phyloP scores from a whole-genome alignment of 2,329 filamentous ascomycete genomes.

The Hymenoscyphus salicellus region DNA sequence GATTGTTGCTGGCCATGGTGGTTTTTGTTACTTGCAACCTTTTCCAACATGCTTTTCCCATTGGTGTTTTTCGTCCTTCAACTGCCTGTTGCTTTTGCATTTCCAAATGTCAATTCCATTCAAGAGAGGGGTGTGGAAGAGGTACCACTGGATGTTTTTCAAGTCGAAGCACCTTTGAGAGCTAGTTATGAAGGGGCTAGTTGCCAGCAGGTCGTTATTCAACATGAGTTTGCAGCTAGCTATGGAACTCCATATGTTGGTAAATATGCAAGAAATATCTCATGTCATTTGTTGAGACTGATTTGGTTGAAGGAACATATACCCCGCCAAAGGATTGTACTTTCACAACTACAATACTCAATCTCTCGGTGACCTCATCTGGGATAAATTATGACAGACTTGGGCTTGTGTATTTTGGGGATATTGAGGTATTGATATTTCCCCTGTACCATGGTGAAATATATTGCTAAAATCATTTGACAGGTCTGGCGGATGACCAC shows the following conservation, averaged over 20 bases:
- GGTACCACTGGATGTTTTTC: slow-evolving; percentile 18
- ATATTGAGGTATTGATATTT: slow-evolving; percentile 59
- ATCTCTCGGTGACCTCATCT: slow-evolving; percentile 68
- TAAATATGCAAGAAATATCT: slow-evolving; percentile 44
- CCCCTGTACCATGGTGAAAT: slow-evolving; percentile 56
- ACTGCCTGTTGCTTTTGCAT: not conserved
- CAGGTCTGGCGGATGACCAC: slow-evolving; percentile 69
- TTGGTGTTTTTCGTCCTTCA: not conserved
- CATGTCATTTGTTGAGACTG: slow-evolving; percentile 37
- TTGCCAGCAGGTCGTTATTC: slow-evolving; percentile 25
- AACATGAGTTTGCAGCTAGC: slow-evolving; percentile 65
- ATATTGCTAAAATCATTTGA: slow-evolving; percentile 50
- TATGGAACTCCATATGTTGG: slow-evolving; percentile 73
- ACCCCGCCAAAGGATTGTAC: slow-evolving; percentile 61
- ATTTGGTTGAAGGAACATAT: slow-evolving; percentile 55
- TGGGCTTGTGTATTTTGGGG: slow-evolving; percentile 70
- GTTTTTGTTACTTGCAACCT: no score
- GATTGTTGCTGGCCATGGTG: no score
- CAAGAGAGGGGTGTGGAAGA: not conserved
- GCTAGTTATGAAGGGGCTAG: slow-evolving; percentile 19
- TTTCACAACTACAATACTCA: slow-evolving; percentile 73
- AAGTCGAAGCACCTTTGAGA: slow-evolving; percentile 27
- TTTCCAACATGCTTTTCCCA: not conserved
- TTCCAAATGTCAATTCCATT: not conserved
- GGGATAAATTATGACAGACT: slow-evolving; percentile 76